Evolutionary conservation across 257 asterid species (phyloP).

Genomic region (Avicennia marina): DNA sequence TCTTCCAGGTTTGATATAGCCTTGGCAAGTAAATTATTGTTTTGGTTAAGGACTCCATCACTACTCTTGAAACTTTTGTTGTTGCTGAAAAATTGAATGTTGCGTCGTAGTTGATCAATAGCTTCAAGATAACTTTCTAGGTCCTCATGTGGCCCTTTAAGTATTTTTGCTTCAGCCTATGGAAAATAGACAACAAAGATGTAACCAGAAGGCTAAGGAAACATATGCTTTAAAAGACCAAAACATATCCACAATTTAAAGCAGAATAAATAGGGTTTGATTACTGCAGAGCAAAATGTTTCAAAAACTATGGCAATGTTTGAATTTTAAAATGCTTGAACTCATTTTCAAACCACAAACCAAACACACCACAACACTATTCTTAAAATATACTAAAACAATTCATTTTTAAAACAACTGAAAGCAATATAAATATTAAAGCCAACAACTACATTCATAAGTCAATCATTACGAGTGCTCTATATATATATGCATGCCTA

Average conservation of each 20-base stretch:
- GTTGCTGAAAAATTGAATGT: slow-evolving; percentile 79
- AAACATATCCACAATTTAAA: neutral
- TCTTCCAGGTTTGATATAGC: slow-evolving; percentile 97
- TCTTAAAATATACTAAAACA: no score
- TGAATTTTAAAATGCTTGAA: no score
- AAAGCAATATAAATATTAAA: no score
- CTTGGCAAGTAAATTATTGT: slow-evolving; percentile 77
- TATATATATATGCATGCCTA: no score
- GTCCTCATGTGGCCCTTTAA: slow-evolving; percentile 96
- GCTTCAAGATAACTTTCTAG: slow-evolving; percentile 95
- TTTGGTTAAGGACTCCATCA: slow-evolving; percentile 88
- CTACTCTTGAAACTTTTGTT: slow-evolving; percentile 95
- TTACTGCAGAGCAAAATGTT: no score
- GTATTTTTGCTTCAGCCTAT: slow-evolving; percentile 96
- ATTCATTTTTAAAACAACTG: no score
- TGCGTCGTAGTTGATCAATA: slow-evolving; percentile 81
- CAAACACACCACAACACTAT: no score
- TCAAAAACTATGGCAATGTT: no score
- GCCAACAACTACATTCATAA: no score
- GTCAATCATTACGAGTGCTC: no score
- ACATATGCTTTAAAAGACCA: neutral
- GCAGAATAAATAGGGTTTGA: neutral
- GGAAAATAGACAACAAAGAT: slow-evolving; percentile 12
- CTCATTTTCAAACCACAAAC: no score
- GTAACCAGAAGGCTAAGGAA: slow-evolving; percentile 7